Evolutionary conservation across 495 filamentous ascomycete species (phyloP).

Genomic region (Penicillium arizonense): DNA sequence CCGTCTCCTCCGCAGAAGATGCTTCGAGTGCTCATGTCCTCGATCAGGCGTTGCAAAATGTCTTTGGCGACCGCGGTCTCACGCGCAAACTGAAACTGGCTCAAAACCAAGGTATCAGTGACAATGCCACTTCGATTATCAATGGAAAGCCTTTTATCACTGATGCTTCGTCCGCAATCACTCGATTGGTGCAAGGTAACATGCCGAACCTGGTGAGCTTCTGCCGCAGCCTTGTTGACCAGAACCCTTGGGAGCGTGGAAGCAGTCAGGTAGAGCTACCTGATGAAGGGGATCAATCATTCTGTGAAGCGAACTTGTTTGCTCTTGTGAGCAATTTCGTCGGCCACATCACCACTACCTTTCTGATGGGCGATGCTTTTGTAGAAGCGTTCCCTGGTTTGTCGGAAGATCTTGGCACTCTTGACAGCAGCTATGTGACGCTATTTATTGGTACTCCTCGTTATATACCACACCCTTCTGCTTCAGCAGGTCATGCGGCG

Average conservation of each 20-base stretch:
- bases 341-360: slow-evolving; percentile 46
- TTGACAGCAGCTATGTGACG: slow-evolving; percentile 53
- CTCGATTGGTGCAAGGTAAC: slow-evolving; percentile 37
- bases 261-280: slow-evolving; percentile 33
- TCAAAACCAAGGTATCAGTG: slow-evolving; percentile 32
- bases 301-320: slow-evolving; percentile 52
- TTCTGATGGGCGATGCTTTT: slow-evolving; percentile 55
- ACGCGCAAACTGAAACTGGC: slow-evolving; percentile 31
- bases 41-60: slow-evolving; percentile 42
- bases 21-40: slow-evolving; percentile 32
- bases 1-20: slow-evolving; percentile 37
- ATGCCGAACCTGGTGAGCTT: slow-evolving; percentile 56
- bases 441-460: slow-evolving; percentile 52
- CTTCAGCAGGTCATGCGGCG: slow-evolving; percentile 52
- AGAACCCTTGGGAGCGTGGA: slow-evolving; percentile 58
- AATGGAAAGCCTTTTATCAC: slow-evolving; percentile 43
- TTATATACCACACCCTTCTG: slow-evolving; percentile 47
- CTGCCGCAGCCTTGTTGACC: slow-evolving; percentile 57
- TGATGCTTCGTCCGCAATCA: slow-evolving; percentile 33
- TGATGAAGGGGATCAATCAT: slow-evolving; percentile 24
- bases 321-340: slow-evolving; percentile 55
- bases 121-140: slow-evolving; percentile 36
- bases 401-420: slow-evolving; percentile 51
- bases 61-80: slow-evolving; percentile 47
- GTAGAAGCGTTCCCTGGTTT: slow-evolving; percentile 53